Conservation (phyloP, 139 green algal genomes). For the Tetradesmus obliquus region DNA sequence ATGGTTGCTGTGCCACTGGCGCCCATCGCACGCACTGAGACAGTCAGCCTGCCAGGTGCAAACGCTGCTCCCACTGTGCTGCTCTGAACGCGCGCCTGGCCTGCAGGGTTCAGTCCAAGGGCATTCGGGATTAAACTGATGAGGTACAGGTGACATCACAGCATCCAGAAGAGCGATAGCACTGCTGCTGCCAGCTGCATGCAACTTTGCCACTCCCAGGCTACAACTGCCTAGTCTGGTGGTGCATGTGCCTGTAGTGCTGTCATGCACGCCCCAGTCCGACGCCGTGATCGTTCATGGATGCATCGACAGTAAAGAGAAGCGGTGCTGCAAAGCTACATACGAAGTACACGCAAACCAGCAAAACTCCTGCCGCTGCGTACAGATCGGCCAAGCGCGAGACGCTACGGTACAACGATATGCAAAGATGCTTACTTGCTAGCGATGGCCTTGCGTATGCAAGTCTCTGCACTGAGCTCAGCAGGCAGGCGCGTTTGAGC, state of each 20-base stretch:
- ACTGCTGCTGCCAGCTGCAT: not conserved
- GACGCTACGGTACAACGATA: not conserved
- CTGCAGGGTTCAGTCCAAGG: not conserved
- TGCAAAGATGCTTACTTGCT: not conserved
- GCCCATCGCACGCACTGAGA: constrained; percentile 8
- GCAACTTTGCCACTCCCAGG: not conserved
- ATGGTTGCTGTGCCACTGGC: constrained; percentile 9
- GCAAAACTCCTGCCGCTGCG: not conserved
- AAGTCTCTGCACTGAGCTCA: not conserved
- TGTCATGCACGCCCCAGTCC: not conserved
- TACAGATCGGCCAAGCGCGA: not conserved
- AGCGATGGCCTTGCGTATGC: not conserved
- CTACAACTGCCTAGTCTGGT: constrained; percentile 1
- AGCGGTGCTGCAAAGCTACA: not conserved
- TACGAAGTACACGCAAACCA: not conserved
- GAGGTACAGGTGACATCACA: not conserved
- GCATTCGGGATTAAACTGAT: not conserved
- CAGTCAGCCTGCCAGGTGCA: not conserved
- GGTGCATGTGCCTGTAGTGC: not conserved
- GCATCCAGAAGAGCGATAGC: not conserved
- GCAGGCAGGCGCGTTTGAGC: not conserved
- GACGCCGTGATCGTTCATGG: not conserved
- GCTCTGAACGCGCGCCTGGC: not conserved
- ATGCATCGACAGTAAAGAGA: not conserved
- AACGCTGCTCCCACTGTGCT: not conserved